Base-by-base conservation (phyloP, 2,329 filamentous ascomycete species). In the Claviceps sp. region DNA sequence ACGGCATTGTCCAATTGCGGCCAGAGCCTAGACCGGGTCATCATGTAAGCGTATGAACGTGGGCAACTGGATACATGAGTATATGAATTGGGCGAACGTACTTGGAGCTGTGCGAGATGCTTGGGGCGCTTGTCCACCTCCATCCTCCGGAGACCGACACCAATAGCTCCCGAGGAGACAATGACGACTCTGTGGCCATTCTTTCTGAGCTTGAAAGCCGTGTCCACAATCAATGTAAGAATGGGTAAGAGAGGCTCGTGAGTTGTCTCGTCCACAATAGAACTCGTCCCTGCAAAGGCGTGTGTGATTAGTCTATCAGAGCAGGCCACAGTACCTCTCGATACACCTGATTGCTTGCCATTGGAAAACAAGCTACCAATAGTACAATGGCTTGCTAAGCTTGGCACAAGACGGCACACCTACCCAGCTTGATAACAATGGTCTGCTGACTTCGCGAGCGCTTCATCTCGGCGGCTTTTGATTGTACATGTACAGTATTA, bases 121-220 rank as follows among this genome's bases (percentile, higher is more conserved):
- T 95, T 96, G 22, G 93, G 93, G 59, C 88, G 79, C 62, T 86
- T 85, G 29, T 88, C 82, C 54, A 95, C 76, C 64, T 95, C 82
- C 88, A 97, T 95, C 54, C 89, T 82, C 53, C 87, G 81, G 54
- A 98, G 75, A 6, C 90, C 93, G 54, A 98, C 89, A 53, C 91
- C 93, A 68, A 98, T 95, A 66, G 93, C 93, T 54, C 93, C 93
- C 0, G 93, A 98, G 2, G 93, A 98, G 56, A 97, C 94, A 58
- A 98, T 86, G 66, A 98, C 84, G 49, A 98, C 93, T 60, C 84
- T 82, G 67, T 98, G 90, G 48, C 93, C 93, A 81, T 95, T 86
- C 68, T 90, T 85, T 58, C 83, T 83, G 44, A 98, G 76, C 63
- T 83, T 86, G 50, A 91, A 85, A 14, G 88, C 89, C 20, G 93